phyloP scores from a whole-genome alignment of 2,329 filamentous ascomycete genomes.

The Cordyceps javanica region DNA sequence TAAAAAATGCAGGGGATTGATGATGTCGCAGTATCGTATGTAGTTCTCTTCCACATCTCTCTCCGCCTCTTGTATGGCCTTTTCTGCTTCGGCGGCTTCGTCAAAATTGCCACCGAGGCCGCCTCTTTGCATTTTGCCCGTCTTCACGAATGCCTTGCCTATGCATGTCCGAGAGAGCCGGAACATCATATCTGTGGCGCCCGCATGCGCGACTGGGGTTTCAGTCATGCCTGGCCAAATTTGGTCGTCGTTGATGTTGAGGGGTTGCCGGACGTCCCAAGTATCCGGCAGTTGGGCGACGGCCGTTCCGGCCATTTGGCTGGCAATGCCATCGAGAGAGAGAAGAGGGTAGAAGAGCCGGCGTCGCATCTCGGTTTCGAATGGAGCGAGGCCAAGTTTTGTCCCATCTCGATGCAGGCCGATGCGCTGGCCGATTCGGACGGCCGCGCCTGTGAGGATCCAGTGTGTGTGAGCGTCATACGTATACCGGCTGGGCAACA shows the following conservation, averaged over 20 bases:
- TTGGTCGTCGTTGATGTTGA: slow-evolving; percentile 54
- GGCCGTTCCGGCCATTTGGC: slow-evolving; percentile 50
- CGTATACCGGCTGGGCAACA: slow-evolving; percentile 31
- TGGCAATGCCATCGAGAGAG: slow-evolving; percentile 50
- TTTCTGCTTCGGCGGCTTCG: slow-evolving; percentile 24
- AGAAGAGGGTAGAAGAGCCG: slow-evolving; percentile 62
- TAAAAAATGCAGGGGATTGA: slow-evolving; percentile 31
- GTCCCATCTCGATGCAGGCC: slow-evolving; percentile 59
- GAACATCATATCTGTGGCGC: slow-evolving; percentile 57
- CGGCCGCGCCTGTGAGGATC: slow-evolving; percentile 53
- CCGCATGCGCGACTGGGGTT: slow-evolving; percentile 43
- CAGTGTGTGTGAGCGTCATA: slow-evolving; percentile 52
- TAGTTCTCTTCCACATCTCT: slow-evolving; percentile 33
- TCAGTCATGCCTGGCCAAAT: slow-evolving; percentile 47
- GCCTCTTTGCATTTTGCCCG: neutral
- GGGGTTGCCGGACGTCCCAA: slow-evolving; percentile 51
- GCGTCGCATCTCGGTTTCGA: slow-evolving; percentile 62
- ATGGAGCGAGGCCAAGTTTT: slow-evolving; percentile 48
- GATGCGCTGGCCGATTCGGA: slow-evolving; percentile 62
- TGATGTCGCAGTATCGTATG: slow-evolving; percentile 37
- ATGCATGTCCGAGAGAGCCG: slow-evolving; percentile 32
- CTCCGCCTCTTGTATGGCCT: slow-evolving; percentile 35
- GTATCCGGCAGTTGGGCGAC: slow-evolving; percentile 41
- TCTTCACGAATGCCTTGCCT: slow-evolving; percentile 29
- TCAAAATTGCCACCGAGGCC: slow-evolving; percentile 13